Conservation (phyloP, 208 protist species). For the Wallacemonas sp. region DNA sequence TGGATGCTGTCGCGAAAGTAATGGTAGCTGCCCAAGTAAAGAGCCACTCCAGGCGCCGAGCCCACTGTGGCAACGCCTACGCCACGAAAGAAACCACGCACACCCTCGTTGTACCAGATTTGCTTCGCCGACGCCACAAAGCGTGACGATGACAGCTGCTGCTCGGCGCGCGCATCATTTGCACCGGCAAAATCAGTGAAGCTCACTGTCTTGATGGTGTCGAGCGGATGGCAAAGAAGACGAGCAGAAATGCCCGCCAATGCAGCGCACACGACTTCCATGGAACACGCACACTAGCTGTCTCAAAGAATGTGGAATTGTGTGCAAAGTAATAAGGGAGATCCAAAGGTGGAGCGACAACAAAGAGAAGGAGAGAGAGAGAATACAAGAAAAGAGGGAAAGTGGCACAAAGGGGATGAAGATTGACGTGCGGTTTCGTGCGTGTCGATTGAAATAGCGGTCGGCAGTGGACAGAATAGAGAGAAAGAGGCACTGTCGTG, state of each 20-base stretch:
- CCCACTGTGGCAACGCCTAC: slow-evolving; percentile 71
- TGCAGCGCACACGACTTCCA: slow-evolving; percentile 62
- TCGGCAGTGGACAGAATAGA: no score
- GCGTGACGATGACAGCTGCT: background rate
- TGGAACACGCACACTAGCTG: slow-evolving; percentile 2
- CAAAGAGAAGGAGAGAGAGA: slow-evolving; percentile 23
- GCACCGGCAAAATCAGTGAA: slow-evolving; percentile 72
- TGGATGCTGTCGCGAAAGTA: slow-evolving; percentile 22
- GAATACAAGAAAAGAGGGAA: slow-evolving; percentile 2
- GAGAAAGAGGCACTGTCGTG: no score
- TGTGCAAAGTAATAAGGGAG: background rate
- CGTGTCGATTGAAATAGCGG: no score
- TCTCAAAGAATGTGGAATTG: background rate
- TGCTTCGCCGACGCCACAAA: slow-evolving; percentile 22
- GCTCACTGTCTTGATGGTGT: slow-evolving; percentile 82
- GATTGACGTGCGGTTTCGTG: no score
- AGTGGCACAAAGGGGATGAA: background rate
- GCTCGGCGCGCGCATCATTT: background rate
- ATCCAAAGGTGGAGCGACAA: background rate
- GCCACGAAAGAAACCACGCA: slow-evolving; percentile 81
- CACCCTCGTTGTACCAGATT: slow-evolving; percentile 60
- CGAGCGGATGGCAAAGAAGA: slow-evolving; percentile 73
- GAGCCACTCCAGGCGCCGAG: slow-evolving; percentile 67
- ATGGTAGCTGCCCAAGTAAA: slow-evolving; percentile 82
- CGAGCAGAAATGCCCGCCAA: slow-evolving; percentile 60